Evolutionary conservation across 129 eudicot species (phyloP), one percentile per base, ranked within the genome.

Genomic region (Solidago caesia): DNA sequence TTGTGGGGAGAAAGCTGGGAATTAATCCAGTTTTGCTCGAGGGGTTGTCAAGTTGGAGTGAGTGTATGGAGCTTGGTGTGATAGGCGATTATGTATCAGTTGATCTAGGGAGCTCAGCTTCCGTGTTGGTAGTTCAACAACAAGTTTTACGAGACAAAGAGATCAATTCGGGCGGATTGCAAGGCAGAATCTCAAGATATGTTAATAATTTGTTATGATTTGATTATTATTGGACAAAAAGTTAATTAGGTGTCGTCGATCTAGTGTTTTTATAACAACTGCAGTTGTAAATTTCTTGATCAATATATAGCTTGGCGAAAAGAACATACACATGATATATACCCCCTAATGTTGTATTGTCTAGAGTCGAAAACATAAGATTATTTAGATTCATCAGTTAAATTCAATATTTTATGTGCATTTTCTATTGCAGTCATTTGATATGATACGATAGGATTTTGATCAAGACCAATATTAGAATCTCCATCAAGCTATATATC

Each of bases 41-140:
- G 53, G 99, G 99, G 9, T 79, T 95, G 68, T 47, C 83, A 10
- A 76, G 82, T 58, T 91, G 97, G 97, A 82, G 85, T 71, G 89
- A 87, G 13, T 79, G 83, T 57, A 67, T 68, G 72, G 99, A 95
- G 76, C 84, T 95, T 2, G 97, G 99, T 14, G 82, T 85, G 14
- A 67, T 95, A 0, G 99, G 99, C 13, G 99, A 95, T 70, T 95
- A 72, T 53, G 82, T 95, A 13, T 95, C 97, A 2, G 65, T 60
- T 42, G 97, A 95, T 78, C 83, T 89, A 53, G 83, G 86, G 9
- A 82, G 80, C 39, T 63, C 73, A 6, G 91, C 84, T 75, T 91
- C 93, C 4, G 88, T 95, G 26, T 81, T 95, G 61, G 99, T 86
- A 21, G 82, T 95, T 77, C 97, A 95, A 60, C 99, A 95, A 61